phyloP scores from a whole-genome alignment of 2,329 filamentous ascomycete species.

The Raffaelea albimanens region DNA sequence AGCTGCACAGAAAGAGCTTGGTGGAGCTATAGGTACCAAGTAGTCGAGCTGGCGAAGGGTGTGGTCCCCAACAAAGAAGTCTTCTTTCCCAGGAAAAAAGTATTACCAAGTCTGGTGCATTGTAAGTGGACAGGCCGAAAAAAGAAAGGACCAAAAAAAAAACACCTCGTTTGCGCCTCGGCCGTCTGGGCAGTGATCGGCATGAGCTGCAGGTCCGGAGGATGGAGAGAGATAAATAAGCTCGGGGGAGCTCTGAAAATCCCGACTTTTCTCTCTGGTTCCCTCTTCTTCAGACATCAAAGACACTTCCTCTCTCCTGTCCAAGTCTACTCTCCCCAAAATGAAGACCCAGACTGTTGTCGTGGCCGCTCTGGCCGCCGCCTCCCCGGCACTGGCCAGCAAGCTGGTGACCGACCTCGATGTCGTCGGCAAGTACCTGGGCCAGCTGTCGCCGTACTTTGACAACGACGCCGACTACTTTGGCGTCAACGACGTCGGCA shows the following conservation, averaged over 20 bases:
- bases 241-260: not conserved
- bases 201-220: not conserved
- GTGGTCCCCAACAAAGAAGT: no score
- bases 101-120: no score
- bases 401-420: conserved; percentile 18
- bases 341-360: conserved; percentile 7
- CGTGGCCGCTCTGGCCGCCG: conserved; percentile 6
- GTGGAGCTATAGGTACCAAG: no score
- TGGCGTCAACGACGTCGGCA: conserved; percentile 34
- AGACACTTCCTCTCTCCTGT: not conserved
- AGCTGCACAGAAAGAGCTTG: no score
- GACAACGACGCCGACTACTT: conserved; percentile 35
- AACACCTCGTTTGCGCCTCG: not conserved
- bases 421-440: conserved; percentile 27
- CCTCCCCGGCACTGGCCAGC: conserved; percentile 5
- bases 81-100: no score
- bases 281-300: not conserved
- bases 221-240: not conserved
- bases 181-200: no score
- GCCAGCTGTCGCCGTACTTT: conserved; percentile 34
- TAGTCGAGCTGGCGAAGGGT: no score
- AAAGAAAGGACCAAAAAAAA: not conserved
- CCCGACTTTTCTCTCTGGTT: not conserved
- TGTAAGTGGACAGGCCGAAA: no score
- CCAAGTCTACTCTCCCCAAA: not conserved